These are phyloP conservation scores for Leptographium procerum DNA, from an alignment of 2,329 filamentous ascomycete genomes.

Conservation along the genomic window DNA sequence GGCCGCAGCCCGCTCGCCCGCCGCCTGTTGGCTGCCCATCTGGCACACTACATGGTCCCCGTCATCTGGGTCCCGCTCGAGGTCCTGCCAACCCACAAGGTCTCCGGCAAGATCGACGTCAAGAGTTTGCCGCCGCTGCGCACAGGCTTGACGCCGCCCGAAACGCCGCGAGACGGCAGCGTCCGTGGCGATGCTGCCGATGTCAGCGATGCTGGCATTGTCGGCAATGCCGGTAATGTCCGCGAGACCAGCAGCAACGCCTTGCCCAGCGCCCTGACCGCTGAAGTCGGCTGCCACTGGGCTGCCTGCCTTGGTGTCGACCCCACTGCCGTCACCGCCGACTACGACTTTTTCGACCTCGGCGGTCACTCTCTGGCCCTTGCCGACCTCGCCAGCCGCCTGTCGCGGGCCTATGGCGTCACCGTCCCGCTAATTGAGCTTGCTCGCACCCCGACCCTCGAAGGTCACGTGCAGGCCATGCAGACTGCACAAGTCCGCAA, in stretches of 20 bases:
- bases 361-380: conserved; percentile 69
- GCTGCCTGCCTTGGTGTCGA: conserved; percentile 58
- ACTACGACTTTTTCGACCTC: conserved; percentile 72
- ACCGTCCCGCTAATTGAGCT: conserved; percentile 60
- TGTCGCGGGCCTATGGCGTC: conserved; percentile 62
- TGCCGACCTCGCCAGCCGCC: conserved; percentile 61
- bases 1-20: conserved; percentile 62
- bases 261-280: conserved; percentile 43
- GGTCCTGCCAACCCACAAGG: conserved; percentile 60
- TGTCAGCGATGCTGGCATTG: conserved; percentile 18
- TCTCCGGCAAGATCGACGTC: conserved; percentile 69
- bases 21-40: conserved; percentile 49
- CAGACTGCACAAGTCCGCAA: conserved; percentile 59
- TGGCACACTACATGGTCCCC: conserved; percentile 79
- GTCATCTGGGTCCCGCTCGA: conserved; percentile 65
- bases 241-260: conserved; percentile 33
- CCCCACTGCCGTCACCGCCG: conserved; percentile 47
- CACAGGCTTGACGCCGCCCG: conserved; percentile 23
- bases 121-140: conserved; percentile 59
- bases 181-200: not conserved
- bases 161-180: conserved; percentile 18
- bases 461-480: conserved; percentile 63
- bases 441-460: conserved; percentile 58
- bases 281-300: conserved; percentile 62
- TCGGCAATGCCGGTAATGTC: conserved; percentile 9